These are phyloP conservation scores for Spatholobus suberectus DNA, from an alignment of 306 rosid genomes.

Conservation along the genomic window DNA sequence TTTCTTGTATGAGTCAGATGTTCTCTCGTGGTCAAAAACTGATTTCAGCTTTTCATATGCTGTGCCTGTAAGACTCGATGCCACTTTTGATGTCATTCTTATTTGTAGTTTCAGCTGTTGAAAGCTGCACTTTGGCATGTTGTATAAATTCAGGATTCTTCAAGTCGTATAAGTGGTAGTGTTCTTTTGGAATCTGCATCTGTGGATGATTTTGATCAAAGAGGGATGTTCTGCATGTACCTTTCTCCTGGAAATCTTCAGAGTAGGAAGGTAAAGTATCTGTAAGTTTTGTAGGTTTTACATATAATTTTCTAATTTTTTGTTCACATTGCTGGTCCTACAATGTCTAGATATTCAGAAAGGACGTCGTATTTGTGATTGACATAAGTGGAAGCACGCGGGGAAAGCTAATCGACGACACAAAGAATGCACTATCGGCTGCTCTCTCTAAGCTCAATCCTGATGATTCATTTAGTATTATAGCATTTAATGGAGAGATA, in stretches of 20 bases:
- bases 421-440: slow-evolving; percentile 57
- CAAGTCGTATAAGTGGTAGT: slow-evolving; percentile 64
- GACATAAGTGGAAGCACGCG: slow-evolving; percentile 93
- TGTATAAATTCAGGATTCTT: slow-evolving; percentile 57
- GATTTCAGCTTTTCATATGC: slow-evolving; percentile 67
- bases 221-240: slow-evolving; percentile 74
- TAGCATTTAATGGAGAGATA: slow-evolving; percentile 82
- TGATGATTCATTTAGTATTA: slow-evolving; percentile 75
- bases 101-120: slow-evolving; percentile 26
- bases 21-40: slow-evolving; percentile 67
- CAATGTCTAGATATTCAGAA: slow-evolving; percentile 70
- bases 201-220: slow-evolving; percentile 68
- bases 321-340: slow-evolving; percentile 30
- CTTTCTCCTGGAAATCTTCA: slow-evolving; percentile 65
- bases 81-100: slow-evolving; percentile 3
- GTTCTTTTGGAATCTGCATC: slow-evolving; percentile 68
- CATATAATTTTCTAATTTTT: background rate
- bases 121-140: slow-evolving; percentile 36
- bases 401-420: slow-evolving; percentile 72
- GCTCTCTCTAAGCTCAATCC: slow-evolving; percentile 73
- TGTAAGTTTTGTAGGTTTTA: background rate
- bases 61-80: slow-evolving; percentile 51
- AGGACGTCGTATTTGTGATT: slow-evolving; percentile 63
- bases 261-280: slow-evolving; percentile 52
- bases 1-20: slow-evolving; percentile 63